Base-by-base conservation (phyloP, 192 early-diverging fungal species). In the Spizellomyces sp. region DNA sequence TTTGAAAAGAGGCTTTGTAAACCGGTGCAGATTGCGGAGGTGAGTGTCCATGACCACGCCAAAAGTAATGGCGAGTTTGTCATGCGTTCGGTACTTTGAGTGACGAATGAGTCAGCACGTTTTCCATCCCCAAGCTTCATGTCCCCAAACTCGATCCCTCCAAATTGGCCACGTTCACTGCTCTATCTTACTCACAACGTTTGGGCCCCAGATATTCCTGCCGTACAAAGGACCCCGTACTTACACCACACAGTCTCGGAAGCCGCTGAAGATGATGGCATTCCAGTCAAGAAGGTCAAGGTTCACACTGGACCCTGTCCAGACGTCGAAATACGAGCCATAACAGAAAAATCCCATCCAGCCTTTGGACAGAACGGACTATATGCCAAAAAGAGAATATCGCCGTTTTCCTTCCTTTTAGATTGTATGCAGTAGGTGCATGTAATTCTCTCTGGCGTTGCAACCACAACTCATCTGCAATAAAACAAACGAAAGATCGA, bases 131-230 rank as follows among this genome's bases (percentile, higher is more conserved):
- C 27, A 3, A 36, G 3, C 27, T 36, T 3, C 27, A 36, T 36
- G 27, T 36, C 27, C 27, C 27, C 27, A 36, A 36, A 36, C 27
- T 36, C 5, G 7, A 56, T 56, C n/a, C 54, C 54, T 22, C n/a
- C n/a, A 56, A 22, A 22, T 56, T 56, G 54, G 54, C 54, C 54
- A 22, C n/a, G 5, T n/a, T 56, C 54, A n/a, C n/a, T 56, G n/a
- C n/a, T 0, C 5, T 56, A 56, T 22, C 5, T 56, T 19, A 56
- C 54, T 19, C n/a, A 56, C 5, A 19, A 19, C n/a, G n/a, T n/a
- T 19, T 56, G 54, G 54, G 54, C 54, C 54, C n/a, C 6, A 19
- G 54, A 56, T 56, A 7, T 56, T 22, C 54, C 54, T 22, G 54
- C n/a, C 54, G 7, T 6, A n/a, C n/a, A 56, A 19, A n/a, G 54